phyloP scores from a whole-genome alignment of 2,329 filamentous ascomycete genomes.

The Raffaelea ambrosiae region DNA sequence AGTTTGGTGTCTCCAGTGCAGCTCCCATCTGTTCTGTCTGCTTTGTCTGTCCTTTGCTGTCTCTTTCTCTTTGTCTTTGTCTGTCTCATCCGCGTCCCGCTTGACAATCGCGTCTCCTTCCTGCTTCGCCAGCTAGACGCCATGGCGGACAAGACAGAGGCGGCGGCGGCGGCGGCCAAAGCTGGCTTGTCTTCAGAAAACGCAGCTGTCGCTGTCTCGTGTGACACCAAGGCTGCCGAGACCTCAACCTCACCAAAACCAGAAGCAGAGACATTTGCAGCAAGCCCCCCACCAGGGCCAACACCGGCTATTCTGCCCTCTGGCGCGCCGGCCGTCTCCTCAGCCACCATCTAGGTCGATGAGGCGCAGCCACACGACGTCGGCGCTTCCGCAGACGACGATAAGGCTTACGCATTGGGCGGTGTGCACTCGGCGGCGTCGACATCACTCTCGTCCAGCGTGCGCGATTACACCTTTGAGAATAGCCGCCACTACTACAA shows the following conservation, averaged over 20 bases:
- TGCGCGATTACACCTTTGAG: constrained; percentile 17
- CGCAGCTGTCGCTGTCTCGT: no score
- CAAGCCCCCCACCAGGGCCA: not conserved
- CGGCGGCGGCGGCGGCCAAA: no score
- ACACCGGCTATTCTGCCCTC: not conserved
- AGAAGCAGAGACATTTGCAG: not conserved
- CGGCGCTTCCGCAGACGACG: not conserved
- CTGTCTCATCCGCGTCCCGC: no score
- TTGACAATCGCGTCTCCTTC: no score
- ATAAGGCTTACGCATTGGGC: constrained; percentile 7
- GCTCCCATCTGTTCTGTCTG: no score
- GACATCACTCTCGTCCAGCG: constrained; percentile 15
- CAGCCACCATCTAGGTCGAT: constrained; percentile 5
- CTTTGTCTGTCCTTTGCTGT: no score
- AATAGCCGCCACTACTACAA: constrained; percentile 17
- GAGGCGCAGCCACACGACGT: constrained; percentile 1
- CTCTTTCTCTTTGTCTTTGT: no score
- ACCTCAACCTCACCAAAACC: not conserved
- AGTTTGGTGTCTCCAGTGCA: no score
- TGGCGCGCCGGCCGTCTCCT: not conserved
- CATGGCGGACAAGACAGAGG: no score
- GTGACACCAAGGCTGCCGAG: no score
- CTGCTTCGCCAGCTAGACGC: no score
- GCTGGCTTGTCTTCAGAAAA: no score
- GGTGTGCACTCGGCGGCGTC: constrained; percentile 11